These are phyloP conservation scores for Magnusiomyces suaveolens DNA, from an alignment of 1,139 yeast genomes.

Conservation along the genomic window DNA sequence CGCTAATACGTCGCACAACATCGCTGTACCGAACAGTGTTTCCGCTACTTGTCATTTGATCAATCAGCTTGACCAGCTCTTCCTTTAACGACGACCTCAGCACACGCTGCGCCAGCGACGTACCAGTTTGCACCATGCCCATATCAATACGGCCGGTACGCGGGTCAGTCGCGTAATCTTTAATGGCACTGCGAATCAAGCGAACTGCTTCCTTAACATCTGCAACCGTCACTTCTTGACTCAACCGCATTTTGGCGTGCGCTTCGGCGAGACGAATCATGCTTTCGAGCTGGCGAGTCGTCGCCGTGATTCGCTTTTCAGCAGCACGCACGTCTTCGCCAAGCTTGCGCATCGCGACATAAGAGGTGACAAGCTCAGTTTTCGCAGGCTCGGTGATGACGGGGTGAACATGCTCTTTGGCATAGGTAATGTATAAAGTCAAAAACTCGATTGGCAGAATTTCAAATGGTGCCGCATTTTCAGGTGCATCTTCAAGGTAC, in stretches of 20 bases:
- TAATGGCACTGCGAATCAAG: constrained; percentile 82
- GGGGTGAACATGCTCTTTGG: constrained; percentile 74
- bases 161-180: constrained; percentile 97
- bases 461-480: constrained; percentile 54
- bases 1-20: constrained; percentile 54
- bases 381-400: constrained; percentile 71
- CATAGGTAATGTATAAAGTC: constrained; percentile 83
- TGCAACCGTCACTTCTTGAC: constrained; percentile 54
- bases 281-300: constrained; percentile 92
- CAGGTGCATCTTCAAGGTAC: constrained; percentile 84
- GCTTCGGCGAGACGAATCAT: constrained; percentile 94
- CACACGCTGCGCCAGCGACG: constrained; percentile 78
- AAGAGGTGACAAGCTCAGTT: constrained; percentile 74
- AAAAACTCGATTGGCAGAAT: constrained; percentile 79
- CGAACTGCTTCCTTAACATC: constrained; percentile 96
- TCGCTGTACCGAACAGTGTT: constrained; percentile 49
- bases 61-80: constrained; percentile 26
- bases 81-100: constrained; percentile 59
- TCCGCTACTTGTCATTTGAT: constrained; percentile 45
- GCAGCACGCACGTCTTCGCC: constrained; percentile 86
- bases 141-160: constrained; percentile 92
- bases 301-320: constrained; percentile 91
- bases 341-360: constrained; percentile 86
- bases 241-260: constrained; percentile 90
- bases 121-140: constrained; percentile 96